These are phyloP conservation scores for Phaseolus coccineus DNA, from an alignment of 331 rosid species.

Conservation along the genomic window DNA sequence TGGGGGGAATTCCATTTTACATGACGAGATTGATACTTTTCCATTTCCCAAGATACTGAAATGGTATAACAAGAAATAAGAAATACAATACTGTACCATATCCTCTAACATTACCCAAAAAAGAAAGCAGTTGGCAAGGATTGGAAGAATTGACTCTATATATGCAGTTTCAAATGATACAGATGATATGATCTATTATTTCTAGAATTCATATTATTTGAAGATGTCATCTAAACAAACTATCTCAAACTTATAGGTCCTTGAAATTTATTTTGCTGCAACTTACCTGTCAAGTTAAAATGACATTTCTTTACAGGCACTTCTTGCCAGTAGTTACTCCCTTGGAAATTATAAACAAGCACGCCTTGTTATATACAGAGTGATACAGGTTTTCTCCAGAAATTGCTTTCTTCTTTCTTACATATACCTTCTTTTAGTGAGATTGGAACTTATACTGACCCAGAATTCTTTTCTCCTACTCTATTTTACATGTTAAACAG, in stretches of 20 bases:
- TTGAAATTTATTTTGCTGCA: slow-evolving; percentile 34
- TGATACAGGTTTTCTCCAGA: slow-evolving; percentile 69
- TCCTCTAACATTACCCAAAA: not conserved
- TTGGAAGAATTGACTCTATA: slow-evolving; percentile 20
- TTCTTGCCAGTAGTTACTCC: slow-evolving; percentile 82
- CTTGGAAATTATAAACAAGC: slow-evolving; percentile 75
- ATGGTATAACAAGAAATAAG: not conserved
- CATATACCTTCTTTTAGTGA: not conserved
- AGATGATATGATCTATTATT: slow-evolving; percentile 4
- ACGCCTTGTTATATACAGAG: slow-evolving; percentile 69
- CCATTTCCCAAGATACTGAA: slow-evolving; percentile 10
- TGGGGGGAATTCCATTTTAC: slow-evolving; percentile 5
- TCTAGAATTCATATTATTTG: slow-evolving; percentile 31
- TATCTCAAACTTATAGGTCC: slow-evolving; percentile 14
- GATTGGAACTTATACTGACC: slow-evolving; percentile 40
- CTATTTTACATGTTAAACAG: slow-evolving; percentile 54
- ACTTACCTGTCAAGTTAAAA: slow-evolving; percentile 22
- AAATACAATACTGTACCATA: not conserved
- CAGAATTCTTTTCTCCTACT: slow-evolving; percentile 32
- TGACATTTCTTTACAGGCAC: slow-evolving; percentile 62
- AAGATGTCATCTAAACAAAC: not conserved
- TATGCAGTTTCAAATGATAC: slow-evolving; percentile 14
- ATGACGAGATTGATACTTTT: not conserved
- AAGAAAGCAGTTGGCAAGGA: not conserved
- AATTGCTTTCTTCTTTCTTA: slow-evolving; percentile 10